These are phyloP conservation scores for Hibiscus syriacus DNA, from an alignment of 345 rosid species.

Conservation along the genomic window DNA sequence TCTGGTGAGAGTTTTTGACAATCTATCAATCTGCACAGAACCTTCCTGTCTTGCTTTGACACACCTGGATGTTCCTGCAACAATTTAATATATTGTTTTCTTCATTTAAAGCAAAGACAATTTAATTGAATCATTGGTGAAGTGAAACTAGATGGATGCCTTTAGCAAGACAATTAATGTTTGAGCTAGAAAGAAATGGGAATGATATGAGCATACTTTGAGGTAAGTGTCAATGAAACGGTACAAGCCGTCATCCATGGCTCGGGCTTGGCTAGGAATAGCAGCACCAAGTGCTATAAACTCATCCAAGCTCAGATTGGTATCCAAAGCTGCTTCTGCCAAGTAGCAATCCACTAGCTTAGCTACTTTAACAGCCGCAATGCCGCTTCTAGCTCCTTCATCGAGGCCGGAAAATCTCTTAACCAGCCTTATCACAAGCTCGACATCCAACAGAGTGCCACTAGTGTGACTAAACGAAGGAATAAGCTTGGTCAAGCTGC, in stretches of 20 bases:
- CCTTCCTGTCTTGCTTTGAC: constrained; percentile 69
- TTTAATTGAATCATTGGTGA: too few relatives aligned
- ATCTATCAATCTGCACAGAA: constrained; percentile 60
- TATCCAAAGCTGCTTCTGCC: constrained; percentile 65
- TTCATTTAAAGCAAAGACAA: not conserved
- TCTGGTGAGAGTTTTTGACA: constrained; percentile 62
- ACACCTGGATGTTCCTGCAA: constrained; percentile 61
- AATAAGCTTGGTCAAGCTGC: constrained; percentile 88
- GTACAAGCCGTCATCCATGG: constrained; percentile 64
- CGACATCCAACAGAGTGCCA: constrained; percentile 67
- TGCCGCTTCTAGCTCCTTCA: constrained; percentile 40
- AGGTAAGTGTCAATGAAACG: constrained; percentile 89
- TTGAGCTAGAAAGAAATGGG: not conserved
- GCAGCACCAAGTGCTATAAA: constrained; percentile 54
- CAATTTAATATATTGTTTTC: not conserved
- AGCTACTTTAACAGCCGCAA: constrained; percentile 56
- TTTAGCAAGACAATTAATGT: too few relatives aligned
- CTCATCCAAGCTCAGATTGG: constrained; percentile 40
- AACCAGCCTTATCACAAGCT: constrained; percentile 61
- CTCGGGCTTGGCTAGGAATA: constrained; percentile 63
- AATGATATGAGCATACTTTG: constrained; percentile 41
- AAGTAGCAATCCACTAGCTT: constrained; percentile 74
- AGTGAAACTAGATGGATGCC: too few relatives aligned
- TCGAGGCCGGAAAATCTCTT: constrained; percentile 41
- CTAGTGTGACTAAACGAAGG: constrained; percentile 86